A percentile compares a stretch with the other conserved stretches of the same genome.
Conservation (phyloP, 257 asterid species). For the Petunia axillaris region DNA sequence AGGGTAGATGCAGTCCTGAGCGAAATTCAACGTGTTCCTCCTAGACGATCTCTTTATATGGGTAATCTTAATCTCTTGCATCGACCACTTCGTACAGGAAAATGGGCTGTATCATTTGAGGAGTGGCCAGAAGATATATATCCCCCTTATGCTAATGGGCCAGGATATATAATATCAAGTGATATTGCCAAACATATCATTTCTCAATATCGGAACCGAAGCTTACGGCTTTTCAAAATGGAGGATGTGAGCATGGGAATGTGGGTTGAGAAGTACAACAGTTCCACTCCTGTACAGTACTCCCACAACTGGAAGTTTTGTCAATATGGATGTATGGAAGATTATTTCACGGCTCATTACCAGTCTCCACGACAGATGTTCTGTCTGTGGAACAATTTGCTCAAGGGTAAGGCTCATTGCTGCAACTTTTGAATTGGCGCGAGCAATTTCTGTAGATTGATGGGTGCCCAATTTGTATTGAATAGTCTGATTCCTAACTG, state of each 20-base stretch:
- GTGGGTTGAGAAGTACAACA: conserved; percentile 95
- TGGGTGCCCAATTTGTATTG: background rate
- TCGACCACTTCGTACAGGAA: conserved; percentile 92
- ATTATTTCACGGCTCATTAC: conserved; percentile 92
- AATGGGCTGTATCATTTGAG: conserved; percentile 97
- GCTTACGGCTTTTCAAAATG: conserved; percentile 85
- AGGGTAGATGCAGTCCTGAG: conserved; percentile 75
- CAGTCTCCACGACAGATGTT: conserved; percentile 96
- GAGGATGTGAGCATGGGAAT: conserved; percentile 99
- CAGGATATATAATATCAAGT: conserved; percentile 85
- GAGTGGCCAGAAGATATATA: conserved; percentile 99
- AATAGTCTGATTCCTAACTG: background rate
- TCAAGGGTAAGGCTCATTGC: conserved; percentile 46
- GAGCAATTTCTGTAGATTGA: background rate
- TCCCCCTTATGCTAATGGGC: conserved; percentile 98
- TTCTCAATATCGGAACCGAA: conserved; percentile 66
- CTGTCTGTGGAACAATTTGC: conserved; percentile 61
- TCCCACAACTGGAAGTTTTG: conserved; percentile 86
- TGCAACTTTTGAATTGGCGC: conserved; percentile 40
- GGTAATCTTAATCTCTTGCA: conserved; percentile 93
- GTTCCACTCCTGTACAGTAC: conserved; percentile 62
- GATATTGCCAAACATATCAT: conserved; percentile 73
- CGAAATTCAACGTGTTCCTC: conserved; percentile 61
- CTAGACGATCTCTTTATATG: conserved; percentile 71
- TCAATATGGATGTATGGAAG: conserved; percentile 88